Percentiles rank a stretch among this genome's conserved stretches.
Evolutionary conservation across 2,329 filamentous ascomycete species (phyloP).

Genomic region (Oidium heveae): DNA sequence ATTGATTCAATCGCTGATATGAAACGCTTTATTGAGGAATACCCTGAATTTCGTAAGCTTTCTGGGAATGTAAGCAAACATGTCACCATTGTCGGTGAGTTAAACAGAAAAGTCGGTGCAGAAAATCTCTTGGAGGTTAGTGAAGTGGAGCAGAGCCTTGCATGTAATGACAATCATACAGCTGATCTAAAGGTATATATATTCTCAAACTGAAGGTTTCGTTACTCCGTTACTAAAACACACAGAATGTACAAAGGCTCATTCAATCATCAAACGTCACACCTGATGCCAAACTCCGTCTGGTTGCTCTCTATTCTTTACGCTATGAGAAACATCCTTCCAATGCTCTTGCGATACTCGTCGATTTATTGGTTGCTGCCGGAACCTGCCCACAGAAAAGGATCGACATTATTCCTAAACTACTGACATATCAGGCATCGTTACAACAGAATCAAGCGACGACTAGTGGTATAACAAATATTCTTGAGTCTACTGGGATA

Average conservation of each 20-base stretch:
- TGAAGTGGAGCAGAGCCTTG: constrained; percentile 86
- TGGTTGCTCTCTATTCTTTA: constrained; percentile 85
- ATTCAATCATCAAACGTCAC: constrained; percentile 61
- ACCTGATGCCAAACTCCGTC: constrained; percentile 58
- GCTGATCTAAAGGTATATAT: constrained; percentile 61
- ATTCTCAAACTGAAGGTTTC: background rate
- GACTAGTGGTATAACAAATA: constrained; percentile 61
- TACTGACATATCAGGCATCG: constrained; percentile 68
- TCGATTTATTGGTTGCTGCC: constrained; percentile 64
- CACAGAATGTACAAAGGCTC: constrained; percentile 55
- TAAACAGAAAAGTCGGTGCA: constrained; percentile 65
- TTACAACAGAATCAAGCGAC: constrained; percentile 46
- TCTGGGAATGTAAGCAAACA: constrained; percentile 98
- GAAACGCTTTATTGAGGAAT: constrained; percentile 98
- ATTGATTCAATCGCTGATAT: constrained; percentile 95
- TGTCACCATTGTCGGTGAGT: constrained; percentile 80
- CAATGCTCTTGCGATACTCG: constrained; percentile 59
- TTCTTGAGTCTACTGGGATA: constrained; percentile 78
- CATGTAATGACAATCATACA: constrained; percentile 87
- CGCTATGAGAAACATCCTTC: constrained; percentile 73
- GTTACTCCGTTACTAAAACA: constrained; percentile 10
- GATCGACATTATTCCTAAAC: constrained; percentile 56
- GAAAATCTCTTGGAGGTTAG: constrained; percentile 86
- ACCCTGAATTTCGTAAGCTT: constrained; percentile 88
- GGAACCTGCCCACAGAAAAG: constrained; percentile 55